Percentiles rank a stretch among this genome's conserved stretches.
Conservation (phyloP, 176 grass and related monocot species). For the Carex kokanica region DNA sequence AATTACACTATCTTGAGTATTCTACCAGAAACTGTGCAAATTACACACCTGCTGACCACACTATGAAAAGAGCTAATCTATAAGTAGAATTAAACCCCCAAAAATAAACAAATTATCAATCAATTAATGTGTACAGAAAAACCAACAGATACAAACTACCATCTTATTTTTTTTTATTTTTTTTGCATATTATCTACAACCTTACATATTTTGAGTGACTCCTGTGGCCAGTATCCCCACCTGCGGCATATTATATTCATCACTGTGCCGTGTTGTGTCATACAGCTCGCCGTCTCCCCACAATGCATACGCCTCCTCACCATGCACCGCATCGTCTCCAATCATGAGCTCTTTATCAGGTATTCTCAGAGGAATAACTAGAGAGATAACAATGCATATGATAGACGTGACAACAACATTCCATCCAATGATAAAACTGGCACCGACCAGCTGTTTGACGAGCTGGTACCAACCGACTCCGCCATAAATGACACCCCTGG, state of each 20-base stretch:
- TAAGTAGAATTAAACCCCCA: background rate
- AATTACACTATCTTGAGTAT: background rate
- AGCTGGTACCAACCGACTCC: conserved; percentile 33
- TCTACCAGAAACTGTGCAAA: conserved; percentile 6
- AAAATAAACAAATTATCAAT: background rate
- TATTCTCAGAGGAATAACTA: conserved; percentile 54
- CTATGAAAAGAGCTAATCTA: background rate
- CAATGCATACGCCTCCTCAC: conserved; percentile 93
- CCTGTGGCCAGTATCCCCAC: background rate
- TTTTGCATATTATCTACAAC: background rate
- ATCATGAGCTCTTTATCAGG: conserved; percentile 48
- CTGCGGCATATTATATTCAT: background rate
- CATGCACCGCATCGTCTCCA: conserved; percentile 83
- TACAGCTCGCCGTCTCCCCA: conserved; percentile 92
- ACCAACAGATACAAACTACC: conserved; percentile 4
- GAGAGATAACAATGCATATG: conserved; percentile 53
- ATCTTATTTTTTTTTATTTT: too few species aligned
- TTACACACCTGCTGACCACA: background rate
- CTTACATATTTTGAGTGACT: conserved; percentile 8
- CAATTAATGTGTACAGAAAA: conserved; percentile 4
- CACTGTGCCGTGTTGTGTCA: conserved; percentile 49
- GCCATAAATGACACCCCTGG: conserved; percentile 48
- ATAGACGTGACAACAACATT: conserved; percentile 42
- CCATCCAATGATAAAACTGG: conserved; percentile 57
- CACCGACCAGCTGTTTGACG: conserved; percentile 50